Evolutionary conservation across 495 filamentous ascomycete genomes (phyloP).

Genomic region (Aspergillus campestris): DNA sequence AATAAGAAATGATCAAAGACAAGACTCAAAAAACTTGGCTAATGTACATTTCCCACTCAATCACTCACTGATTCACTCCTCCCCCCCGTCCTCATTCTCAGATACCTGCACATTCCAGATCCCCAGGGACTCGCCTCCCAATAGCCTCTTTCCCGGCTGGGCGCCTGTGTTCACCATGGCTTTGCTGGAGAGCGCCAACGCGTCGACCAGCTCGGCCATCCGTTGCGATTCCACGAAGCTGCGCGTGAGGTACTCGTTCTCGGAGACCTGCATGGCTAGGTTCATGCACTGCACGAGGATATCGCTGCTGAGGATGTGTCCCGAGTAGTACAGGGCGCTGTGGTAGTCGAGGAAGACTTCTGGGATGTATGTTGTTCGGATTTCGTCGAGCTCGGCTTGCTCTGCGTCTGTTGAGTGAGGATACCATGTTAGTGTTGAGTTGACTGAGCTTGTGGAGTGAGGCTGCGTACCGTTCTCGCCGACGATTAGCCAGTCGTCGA

Average conservation of each 20-base stretch:
- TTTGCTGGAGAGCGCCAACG: slow-evolving; percentile 64
- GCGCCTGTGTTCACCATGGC: slow-evolving; percentile 52
- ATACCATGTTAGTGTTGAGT: slow-evolving; percentile 4
- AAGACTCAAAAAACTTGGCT: too few relatives aligned
- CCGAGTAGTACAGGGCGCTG: slow-evolving; percentile 61
- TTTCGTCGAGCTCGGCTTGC: slow-evolving; percentile 35
- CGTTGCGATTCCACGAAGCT: slow-evolving; percentile 56
- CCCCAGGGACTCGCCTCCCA: slow-evolving; percentile 34
- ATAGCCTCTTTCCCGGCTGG: slow-evolving; percentile 22
- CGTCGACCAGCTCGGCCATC: slow-evolving; percentile 71
- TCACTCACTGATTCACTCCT: not conserved
- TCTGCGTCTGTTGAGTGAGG: slow-evolving; percentile 24
- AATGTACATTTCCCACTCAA: too few relatives aligned
- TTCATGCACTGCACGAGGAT: slow-evolving; percentile 70
- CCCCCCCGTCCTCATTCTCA: slow-evolving; percentile 18
- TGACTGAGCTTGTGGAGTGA: not conserved
- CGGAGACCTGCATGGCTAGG: slow-evolving; percentile 57
- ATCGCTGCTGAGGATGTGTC: slow-evolving; percentile 53
- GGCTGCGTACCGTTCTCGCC: slow-evolving; percentile 27
- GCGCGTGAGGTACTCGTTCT: slow-evolving; percentile 52
- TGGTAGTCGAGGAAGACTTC: slow-evolving; percentile 76
- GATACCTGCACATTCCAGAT: slow-evolving; percentile 38
- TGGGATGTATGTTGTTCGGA: slow-evolving; percentile 70
- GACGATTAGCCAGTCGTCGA: slow-evolving; percentile 33
- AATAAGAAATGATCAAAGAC: not conserved